Percentiles rank a stretch among this genome's conserved stretches.
phyloP scores from a whole-genome alignment of 768 basidiomycete species.

The Pholiota conissans region DNA sequence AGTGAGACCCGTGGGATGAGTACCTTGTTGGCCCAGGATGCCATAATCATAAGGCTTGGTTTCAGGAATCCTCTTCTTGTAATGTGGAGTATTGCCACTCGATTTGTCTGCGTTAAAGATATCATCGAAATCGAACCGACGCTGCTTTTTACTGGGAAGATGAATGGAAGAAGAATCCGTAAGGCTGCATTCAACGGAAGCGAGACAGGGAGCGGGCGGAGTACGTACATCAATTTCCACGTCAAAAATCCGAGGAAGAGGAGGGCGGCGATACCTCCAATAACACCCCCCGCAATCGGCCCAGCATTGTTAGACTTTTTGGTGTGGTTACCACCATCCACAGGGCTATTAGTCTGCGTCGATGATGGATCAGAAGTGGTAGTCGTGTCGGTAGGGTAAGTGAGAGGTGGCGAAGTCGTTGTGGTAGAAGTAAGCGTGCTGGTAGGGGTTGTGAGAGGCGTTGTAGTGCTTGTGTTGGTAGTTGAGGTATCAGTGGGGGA shows the following conservation, averaged over 20 bases:
- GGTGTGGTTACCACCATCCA: too few species aligned
- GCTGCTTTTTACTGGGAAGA: conserved; percentile 21
- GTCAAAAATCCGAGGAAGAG: conserved; percentile 23
- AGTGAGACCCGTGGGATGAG: conserved; percentile 16
- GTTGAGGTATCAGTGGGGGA: conserved; percentile 11
- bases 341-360: conserved; percentile 6
- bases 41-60: conserved; percentile 31
- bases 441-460: neutral
- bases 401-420: too few species aligned
- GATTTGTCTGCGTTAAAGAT: conserved; percentile 23
- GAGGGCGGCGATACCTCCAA: conserved; percentile 25
- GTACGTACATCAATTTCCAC: conserved; percentile 25
- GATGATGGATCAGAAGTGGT: conserved; percentile 6
- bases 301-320: conserved; percentile 19
- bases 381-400: conserved; percentile 8
- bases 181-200: neutral
- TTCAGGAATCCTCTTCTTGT: too few species aligned
- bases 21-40: conserved; percentile 11
- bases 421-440: too few species aligned
- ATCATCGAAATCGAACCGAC: conserved; percentile 26
- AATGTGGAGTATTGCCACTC: too few species aligned
- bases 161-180: neutral
- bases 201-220: too few species aligned
- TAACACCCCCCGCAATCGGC: conserved; percentile 27
- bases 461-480: neutral